Percentiles rank a stretch among this genome's conserved stretches.
Conservation (phyloP, 805 yeast species). For the Wickerhamomyces canadensis region DNA sequence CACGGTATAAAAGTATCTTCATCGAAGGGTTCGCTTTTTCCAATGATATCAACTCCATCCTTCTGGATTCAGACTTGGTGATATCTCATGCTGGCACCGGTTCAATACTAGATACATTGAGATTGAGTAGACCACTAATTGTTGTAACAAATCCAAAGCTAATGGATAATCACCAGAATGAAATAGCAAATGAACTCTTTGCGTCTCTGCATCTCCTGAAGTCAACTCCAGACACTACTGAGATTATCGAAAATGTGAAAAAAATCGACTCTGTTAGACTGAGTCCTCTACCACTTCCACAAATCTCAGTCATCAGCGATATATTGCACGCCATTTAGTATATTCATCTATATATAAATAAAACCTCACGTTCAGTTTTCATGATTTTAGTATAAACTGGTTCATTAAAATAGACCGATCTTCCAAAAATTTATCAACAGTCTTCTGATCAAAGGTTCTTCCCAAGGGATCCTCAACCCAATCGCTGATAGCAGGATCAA, state of each 20-base stretch:
- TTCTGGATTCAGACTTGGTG: slow-evolving; percentile 49
- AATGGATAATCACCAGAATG: slow-evolving; percentile 86
- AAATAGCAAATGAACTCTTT: slow-evolving; percentile 59
- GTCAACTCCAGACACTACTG: slow-evolving; percentile 9
- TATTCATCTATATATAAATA: too few species aligned
- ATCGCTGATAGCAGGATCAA: slow-evolving; percentile 2
- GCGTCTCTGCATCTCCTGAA: slow-evolving; percentile 26
- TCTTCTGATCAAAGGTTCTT: background rate
- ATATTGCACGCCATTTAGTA: too few species aligned
- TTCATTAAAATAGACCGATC: slow-evolving; percentile 16
- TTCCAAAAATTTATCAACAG: slow-evolving; percentile 10
- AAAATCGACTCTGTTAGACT: slow-evolving; percentile 10
- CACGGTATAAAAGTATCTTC: slow-evolving; percentile 11
- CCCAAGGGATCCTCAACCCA: background rate
- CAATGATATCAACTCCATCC: slow-evolving; percentile 33
- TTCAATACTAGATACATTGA: slow-evolving; percentile 73
- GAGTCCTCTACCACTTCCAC: slow-evolving; percentile 20
- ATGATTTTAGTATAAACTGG: too few species aligned
- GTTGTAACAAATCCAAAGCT: slow-evolving; percentile 66
- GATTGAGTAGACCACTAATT: slow-evolving; percentile 50
- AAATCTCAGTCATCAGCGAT: slow-evolving; percentile 7
- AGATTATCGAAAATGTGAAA: slow-evolving; percentile 12
- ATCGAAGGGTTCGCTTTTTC: slow-evolving; percentile 46
- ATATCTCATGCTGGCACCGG: slow-evolving; percentile 93
- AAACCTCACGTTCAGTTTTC: too few species aligned